Evolutionary conservation across 257 asterid species (phyloP), one percentile per base, ranked within the genome.

Genomic region (Agastache rugosa): DNA sequence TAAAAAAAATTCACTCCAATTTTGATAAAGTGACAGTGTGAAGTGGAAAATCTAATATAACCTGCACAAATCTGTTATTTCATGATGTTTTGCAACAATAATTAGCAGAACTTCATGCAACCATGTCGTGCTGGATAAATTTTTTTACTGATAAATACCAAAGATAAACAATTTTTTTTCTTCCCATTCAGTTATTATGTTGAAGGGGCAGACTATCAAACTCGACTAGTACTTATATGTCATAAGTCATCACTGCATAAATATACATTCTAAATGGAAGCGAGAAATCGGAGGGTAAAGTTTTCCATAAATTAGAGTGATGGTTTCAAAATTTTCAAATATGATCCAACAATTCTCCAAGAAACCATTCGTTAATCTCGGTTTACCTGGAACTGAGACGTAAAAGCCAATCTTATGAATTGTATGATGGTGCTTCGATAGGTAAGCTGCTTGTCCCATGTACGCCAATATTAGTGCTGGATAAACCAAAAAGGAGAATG

Each of bases 401-500:
- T 93, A 93, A 81, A 91, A 93, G 17, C 97, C 96, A 8, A 93
- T 91, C 71, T 84, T 83, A 74, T 90, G 88, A 64, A 84, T 84
- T 25, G 88, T 84, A 66, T 90, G 89, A 77, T 93, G 98, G 80
- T 93, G 97, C 84, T 50, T 86, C 34, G 98, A 93, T 51, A 93
- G 76, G 78, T 78, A 93, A 74, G 98, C 98, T 66, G 98, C 98
- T 87, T 93, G 97, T 44, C 98, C 98, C 98, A 93, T 93, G 79
- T 93, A 93, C 34, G 96, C 97, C 88, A 93, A 82, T 73, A 84
- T 90, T 31, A 93, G 79, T 11, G 98, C 98, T 16, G 97, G 97
- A 85, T 93, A 93, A 53, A 93, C 98, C 92, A 93, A 69, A 77
- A 93, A 93, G 80, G 93, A 85, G 90, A 93, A 93, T 20, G 98